Evolutionary conservation across 164 flowering plant genomes (phyloP).

Genomic region (Magnolia kwangsiensis): DNA sequence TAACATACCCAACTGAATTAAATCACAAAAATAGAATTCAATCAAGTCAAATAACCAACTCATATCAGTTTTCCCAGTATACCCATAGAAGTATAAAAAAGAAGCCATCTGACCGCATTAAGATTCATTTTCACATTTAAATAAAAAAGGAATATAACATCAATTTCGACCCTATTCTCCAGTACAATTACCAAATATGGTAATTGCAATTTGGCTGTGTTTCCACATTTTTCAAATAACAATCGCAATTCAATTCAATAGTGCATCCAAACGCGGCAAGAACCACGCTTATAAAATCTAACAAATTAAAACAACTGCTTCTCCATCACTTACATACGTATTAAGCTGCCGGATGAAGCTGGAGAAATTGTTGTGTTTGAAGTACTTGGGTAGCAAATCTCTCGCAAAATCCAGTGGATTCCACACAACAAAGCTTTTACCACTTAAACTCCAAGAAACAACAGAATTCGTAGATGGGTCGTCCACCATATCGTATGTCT

Average conservation of each 20-base stretch:
- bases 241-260: not conserved
- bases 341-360: conserved; percentile 73
- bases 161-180: not conserved
- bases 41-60: not conserved
- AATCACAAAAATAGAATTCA: not conserved
- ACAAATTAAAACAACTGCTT: no score
- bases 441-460: conserved; percentile 51
- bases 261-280: not conserved
- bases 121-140: no score
- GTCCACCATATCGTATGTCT: conserved; percentile 68
- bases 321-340: conserved; percentile 48
- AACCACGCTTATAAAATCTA: not conserved
- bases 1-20: no score
- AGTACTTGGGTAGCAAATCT: conserved; percentile 58
- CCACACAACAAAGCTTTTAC: conserved; percentile 58
- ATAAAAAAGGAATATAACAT: not conserved
- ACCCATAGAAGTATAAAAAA: no score
- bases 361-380: conserved; percentile 76
- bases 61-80: no score
- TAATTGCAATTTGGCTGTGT: not conserved
- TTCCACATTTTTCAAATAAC: not conserved
- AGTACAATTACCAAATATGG: not conserved
- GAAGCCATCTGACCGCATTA: no score
- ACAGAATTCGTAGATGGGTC: conserved; percentile 41
- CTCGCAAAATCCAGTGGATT: conserved; percentile 51